Evolutionary conservation across 225 moss, liverwort and hornwort species (phyloP), one percentile per base, ranked within the genome.

Genomic region (Lunularia cruciata): DNA sequence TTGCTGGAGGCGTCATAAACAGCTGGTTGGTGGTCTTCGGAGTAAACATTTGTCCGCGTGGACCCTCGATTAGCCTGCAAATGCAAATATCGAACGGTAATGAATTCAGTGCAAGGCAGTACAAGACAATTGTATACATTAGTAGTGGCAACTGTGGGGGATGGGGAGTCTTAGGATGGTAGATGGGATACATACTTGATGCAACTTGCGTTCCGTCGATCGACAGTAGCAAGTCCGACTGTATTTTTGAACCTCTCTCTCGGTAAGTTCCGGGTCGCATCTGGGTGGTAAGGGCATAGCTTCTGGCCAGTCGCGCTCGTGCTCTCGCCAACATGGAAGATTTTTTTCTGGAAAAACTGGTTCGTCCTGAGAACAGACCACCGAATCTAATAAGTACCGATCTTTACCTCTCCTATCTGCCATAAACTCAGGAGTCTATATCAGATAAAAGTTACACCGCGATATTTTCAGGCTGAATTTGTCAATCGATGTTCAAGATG

Each of bases 141-240:
- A n/a, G n/a, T n/a, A n/a, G n/a, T n/a, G n/a, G n/a, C n/a, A n/a
- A n/a, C n/a, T n/a, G n/a, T n/a, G n/a, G n/a, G n/a, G n/a, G 13
- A 40, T 40, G 40, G 40, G 40, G 40, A 40, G 40, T 40, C n/a
- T n/a, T n/a, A 40, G 8, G 40, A 40, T 6, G 6, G 6, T 40
- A 13, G 13, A 40, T 6, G 40, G 40, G 40, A 40, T 40, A 40
- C 13, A 8, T 47, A 90, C 90, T 79, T 90, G 52, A 86, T 14
- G 30, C 84, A 88, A 47, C 86, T 90, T 0, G 86, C 90, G 74
- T 90, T 90, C 48, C 90, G 72, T 22, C 88, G 75, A 79, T 90
- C 90, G 59, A 66, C 75, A 57, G 55, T 69, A 63, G 84, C 75
- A 19, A 80, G 60, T 32, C 90, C 90, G 15, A 90, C 57, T 19